Evolutionary conservation across 257 asterid species (phyloP), one percentile per base, ranked within the genome.

Genomic region (Plectranthus barbatus): DNA sequence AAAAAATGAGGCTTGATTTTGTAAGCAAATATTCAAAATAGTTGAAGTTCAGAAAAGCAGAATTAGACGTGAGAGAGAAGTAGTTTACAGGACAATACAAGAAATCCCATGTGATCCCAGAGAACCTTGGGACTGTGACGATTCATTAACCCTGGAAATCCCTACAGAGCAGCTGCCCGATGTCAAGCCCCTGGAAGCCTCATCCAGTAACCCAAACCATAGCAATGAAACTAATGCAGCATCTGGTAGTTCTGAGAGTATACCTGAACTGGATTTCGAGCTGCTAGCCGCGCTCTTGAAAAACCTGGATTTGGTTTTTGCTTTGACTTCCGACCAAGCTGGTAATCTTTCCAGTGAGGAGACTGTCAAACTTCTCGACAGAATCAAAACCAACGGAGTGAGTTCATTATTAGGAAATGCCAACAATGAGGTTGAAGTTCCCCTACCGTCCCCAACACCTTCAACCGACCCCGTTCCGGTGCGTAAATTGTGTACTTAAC

Each of bases 41-140:
- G 86, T 90, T 9, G 99, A 90, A 60, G 80, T 84, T 71, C 96
- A 93, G 82, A 90, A 76, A 57, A 83, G 77, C 62, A 80, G 97
- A 79, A 84, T 74, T 20, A 80, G 70, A 24, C 91, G 99, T 1
- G 99, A 93, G 77, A n/a, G n/a, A n/a, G n/a, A n/a, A n/a, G n/a
- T n/a, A n/a, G n/a, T n/a, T n/a, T n/a, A n/a, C n/a, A n/a, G n/a
- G n/a, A n/a, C n/a, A n/a, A n/a, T n/a, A n/a, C n/a, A n/a, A n/a
- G n/a, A n/a, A n/a, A n/a, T n/a, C 57, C 97, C 97, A 1, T 66
- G 76, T 7, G 50, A 93, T 71, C 97, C 99, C 14, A 78, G 83
- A 63, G 97, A 86, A 71, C 99, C 99, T 8, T 93, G 99, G 99
- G 99, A 93, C 79, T 82, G 71, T 17, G 99, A n/a, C n/a, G n/a